Evolutionary conservation across 495 filamentous ascomycete species (phyloP), one percentile per base, ranked within the genome.

Genomic region (Pyronema omphalodes): DNA sequence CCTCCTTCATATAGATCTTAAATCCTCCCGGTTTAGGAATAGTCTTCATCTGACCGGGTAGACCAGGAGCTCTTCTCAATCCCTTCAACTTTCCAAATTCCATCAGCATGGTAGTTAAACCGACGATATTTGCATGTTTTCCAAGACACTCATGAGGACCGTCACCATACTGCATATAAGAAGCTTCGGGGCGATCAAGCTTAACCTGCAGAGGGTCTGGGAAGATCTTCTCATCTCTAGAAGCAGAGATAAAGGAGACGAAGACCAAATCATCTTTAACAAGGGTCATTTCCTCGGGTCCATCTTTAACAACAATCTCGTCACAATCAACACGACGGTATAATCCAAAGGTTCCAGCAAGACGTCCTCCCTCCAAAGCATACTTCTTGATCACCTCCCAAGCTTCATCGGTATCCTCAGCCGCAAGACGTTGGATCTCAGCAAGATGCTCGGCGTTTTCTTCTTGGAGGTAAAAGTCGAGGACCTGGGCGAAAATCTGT

Each of bases 31-130:
- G 70, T 39, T 71, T 72, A 0, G 70, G 67, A 9, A 88, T 71
- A 70, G 79, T 83, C 73, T 88, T 88, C 47, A 93, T 66, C 60
- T 80, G 66, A 0, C 86, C 86, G 68, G 82, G 76, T 1, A 73
- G 70, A 1, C 85, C 85, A 0, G 75, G 67, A 0, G 80, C 83
- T 52, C 79, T 74, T n/a, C 80, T 72, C n/a, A 91, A 66, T 37
- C 74, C 75, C 49, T 76, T 68, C 44, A 80, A 58, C 53, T 73
- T 69, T 44, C 71, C 74, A 36, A 79, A 75, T 11, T 74, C 71
- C 57, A 74, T 72, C 51, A 80, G 64, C 63, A 66, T 66, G n/a
- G 71, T 73, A 48, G 69, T 74, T 44, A 81, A 65, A 34, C 75
- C 76, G 57, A 86, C 76, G 39, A 82, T 69, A 45, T 77, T 81